Base-by-base conservation (phyloP, 1,284 basidiomycete genomes). In the Pascua guehoae region DNA sequence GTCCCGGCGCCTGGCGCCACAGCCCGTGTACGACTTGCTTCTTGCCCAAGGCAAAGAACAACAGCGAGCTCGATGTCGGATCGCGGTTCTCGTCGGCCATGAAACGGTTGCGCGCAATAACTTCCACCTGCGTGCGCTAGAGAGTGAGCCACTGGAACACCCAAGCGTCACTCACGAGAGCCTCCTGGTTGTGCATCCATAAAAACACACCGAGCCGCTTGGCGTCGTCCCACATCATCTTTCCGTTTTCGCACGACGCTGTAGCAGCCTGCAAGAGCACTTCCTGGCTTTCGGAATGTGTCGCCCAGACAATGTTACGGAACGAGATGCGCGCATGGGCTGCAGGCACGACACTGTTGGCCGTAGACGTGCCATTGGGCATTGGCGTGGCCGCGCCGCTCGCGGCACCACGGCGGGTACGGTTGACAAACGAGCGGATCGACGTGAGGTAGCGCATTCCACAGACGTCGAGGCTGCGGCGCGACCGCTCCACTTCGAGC, bases 1-100 rank as follows among this genome's bases (percentile, higher is more conserved):
- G 94, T 82, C 93, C 95, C 3, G 86, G 85, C 0, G 94, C 91
- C 72, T 98, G 95, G 63, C 89, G 84, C 96, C 96, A 99, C 4
- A 98, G 81, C 1, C 92, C 91, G 64, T 91, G 88, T 0, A 98
- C 91, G 14, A 97, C 83, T 71, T 91, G 91, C 53, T 85, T 83
- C 73, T 98, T 98, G 42, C 91, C 88, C 1, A 98, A 79, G 2
- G 96, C 93, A 66, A 97, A 96, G 77, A 98, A 99, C 74, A 91
- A 88, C 41, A 99, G 79, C 15, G 91, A 93, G 69, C 92, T 94
- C 11, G 84, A 79, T 8, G 88, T 88, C 1, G 96, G 96, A 76
- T 99, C 92, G 14, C 92, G 86, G 52, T 83, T 82, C 18, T 91
- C 89, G 7, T 86, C 86, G 5, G 83, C 80, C 85, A 93, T 89